Percentiles rank a stretch among this genome's conserved stretches.
Evolutionary conservation across 2,329 filamentous ascomycete species (phyloP).

Genomic region (Microsporum ferrugineum): DNA sequence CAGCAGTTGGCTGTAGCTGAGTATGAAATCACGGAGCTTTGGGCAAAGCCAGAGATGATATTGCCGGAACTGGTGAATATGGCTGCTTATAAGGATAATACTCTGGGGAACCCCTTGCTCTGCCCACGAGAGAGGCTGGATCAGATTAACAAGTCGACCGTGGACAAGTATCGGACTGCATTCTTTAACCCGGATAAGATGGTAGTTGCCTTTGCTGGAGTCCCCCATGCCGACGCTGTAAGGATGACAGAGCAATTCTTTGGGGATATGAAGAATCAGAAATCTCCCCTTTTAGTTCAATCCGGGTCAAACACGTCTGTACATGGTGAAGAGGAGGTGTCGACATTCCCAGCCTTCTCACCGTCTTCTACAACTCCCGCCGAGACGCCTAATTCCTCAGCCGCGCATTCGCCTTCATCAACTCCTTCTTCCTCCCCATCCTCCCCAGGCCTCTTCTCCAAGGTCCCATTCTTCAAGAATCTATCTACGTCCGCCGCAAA

Average conservation of each 20-base stretch:
- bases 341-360: slow-evolving; percentile 28
- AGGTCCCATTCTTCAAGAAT: slow-evolving; percentile 82
- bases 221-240: slow-evolving; percentile 70
- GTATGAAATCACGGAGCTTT: slow-evolving; percentile 95
- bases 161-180: slow-evolving; percentile 65
- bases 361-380: slow-evolving; percentile 28
- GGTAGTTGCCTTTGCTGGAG: slow-evolving; percentile 89
- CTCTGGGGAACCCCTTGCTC: slow-evolving; percentile 80
- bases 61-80: slow-evolving; percentile 90
- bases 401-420: slow-evolving; percentile 20
- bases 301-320: slow-evolving; percentile 47
- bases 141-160: slow-evolving; percentile 60
- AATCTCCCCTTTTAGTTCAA: slow-evolving; percentile 41
- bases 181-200: slow-evolving; percentile 88
- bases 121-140: slow-evolving; percentile 75
- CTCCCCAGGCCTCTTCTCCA: slow-evolving; percentile 58
- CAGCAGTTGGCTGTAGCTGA: slow-evolving; percentile 83
- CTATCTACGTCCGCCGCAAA: slow-evolving; percentile 62
- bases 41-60: slow-evolving; percentile 93
- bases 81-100: slow-evolving; percentile 92
- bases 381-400: slow-evolving; percentile 20
- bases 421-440: slow-evolving; percentile 18
- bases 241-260: slow-evolving; percentile 73
- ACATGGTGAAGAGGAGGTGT: slow-evolving; percentile 22
- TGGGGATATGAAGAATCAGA: slow-evolving; percentile 65